Evolutionary conservation across 208 protist species (phyloP), one percentile per base, ranked within the genome.

Genomic region (Leptomonas pyrrhocoris): DNA sequence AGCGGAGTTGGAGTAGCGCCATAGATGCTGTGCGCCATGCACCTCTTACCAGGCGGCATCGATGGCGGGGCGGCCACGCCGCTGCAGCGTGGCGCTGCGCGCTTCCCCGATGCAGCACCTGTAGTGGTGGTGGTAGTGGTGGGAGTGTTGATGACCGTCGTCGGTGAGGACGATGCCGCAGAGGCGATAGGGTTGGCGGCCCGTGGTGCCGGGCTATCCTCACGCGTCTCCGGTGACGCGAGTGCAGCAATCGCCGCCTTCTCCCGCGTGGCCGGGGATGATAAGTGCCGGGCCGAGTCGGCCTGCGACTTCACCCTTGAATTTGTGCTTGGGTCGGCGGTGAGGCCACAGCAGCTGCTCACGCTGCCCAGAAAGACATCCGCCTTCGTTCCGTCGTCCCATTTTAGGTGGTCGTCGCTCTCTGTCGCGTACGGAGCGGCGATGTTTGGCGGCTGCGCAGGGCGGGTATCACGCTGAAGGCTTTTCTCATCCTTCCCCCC

Each of bases 301-400:
- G 19, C 53, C 27, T 57, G 3, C 3, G 51, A 23, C 36, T 19
- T 64, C 16, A 36, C n/a, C 42, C 45, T 57, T 18, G 43, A 64
- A 27, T 25, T 25, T 2, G 36, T 34, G 53, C 53, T 64, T 13
- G 19, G 1, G 4, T 62, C 51, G 2, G 58, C 61, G 25, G 69
- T 56, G 61, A 75, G 60, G 4, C 34, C 54, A 25, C 61, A 7
- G 55, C 55, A 75, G 61, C 46, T 59, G 69, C 61, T 58, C 61
- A 56, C 28, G 36, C 38, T 16, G 11, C 16, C 34, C 16, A 31
- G 0, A 13, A 18, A 21, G 46, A 19, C 21, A 9, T 65, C 60
- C 27, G 7, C 42, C 43, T 13, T 11, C 30, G 6, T 43, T 30
- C 25, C 28, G 13, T 55, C 46, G 11, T 12, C 4, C 25, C 43